phyloP scores from a whole-genome alignment of 148 eudicot genomes.

The Dysphania ambrosioides region DNA sequence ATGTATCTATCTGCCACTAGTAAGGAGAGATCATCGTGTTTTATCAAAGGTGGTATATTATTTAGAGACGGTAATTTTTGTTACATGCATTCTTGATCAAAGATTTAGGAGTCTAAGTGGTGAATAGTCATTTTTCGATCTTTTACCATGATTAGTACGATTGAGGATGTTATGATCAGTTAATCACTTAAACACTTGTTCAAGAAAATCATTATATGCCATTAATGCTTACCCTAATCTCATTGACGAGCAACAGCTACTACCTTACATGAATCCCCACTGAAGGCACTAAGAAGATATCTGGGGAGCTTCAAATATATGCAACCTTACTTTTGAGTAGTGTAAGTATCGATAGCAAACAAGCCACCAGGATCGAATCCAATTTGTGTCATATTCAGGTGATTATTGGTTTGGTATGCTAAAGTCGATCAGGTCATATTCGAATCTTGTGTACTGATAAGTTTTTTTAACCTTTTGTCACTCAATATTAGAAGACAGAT shows the following conservation, averaged over 20 bases:
- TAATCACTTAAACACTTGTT: background rate
- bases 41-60: too few species aligned
- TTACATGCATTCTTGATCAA: background rate
- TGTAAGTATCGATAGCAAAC: background rate
- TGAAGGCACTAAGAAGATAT: background rate
- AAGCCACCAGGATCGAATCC: too few species aligned
- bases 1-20: too few species aligned
- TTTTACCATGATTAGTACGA: background rate
- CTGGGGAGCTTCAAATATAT: background rate
- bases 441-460: too few species aligned
- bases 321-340: background rate
- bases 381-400: background rate
- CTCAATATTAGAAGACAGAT: background rate
- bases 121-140: background rate
- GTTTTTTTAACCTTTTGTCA: too few species aligned
- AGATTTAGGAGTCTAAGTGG: background rate
- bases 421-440: background rate
- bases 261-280: background rate
- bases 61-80: background rate
- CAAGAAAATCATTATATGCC: background rate
- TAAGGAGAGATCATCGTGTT: too few species aligned
- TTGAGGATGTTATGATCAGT: background rate
- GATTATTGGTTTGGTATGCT: background rate
- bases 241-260: background rate
- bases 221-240: background rate